Evolutionary conservation across 1,284 basidiomycete species (phyloP), one percentile per base, ranked within the genome.

Genomic region (Blastosporella zonata): DNA sequence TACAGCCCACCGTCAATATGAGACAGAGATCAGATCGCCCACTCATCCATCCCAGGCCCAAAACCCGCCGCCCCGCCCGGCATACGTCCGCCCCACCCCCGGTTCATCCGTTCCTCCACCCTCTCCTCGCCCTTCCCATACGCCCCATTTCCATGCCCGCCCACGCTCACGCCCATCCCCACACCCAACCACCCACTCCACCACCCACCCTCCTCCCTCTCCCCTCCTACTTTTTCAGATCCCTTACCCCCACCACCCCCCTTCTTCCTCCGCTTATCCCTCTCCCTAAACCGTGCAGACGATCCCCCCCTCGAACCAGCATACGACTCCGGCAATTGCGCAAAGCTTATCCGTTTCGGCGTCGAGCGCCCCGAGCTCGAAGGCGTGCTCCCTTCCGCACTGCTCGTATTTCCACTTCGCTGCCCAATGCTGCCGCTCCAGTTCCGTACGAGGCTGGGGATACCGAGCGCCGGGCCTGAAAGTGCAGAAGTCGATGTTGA

Each of bases 261-360:
- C 44, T 29, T 54, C 21, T 37, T 48, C 49, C 40, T 54, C 54
- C 50, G 55, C 46, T 54, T 61, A 35, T 62, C 57, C 43, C 59
- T 60, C 25, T 64, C 57, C 43, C 59, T 60, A 29, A 66, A 66
- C 53, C 59, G 61, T 29, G 61, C 57, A 18, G 59, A 55, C 43
- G 55, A 47, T 33, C 64, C 63, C 27, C 63, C 63, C 39, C 46
- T 18, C 45, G 50, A 48, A 0, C 46, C 55, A 38, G 45, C 68
- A 56, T 83, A 80, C 36, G 79, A 75, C 63, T 87, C 84, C 0
- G 85, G 84, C 28, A 86, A 69, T 63, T 83, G 75, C 22, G 84
- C 84, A 55, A 90, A 90, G 53, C 81, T 85, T 43, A 90, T 89
- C 21, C 81, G 74, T 53, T 85, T 86, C 4, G 87, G 86, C n/a